Percentiles rank a stretch among this genome's conserved stretches.
phyloP scores from a whole-genome alignment of 495 filamentous ascomycete species.

The Astrocystis sublimbata region DNA sequence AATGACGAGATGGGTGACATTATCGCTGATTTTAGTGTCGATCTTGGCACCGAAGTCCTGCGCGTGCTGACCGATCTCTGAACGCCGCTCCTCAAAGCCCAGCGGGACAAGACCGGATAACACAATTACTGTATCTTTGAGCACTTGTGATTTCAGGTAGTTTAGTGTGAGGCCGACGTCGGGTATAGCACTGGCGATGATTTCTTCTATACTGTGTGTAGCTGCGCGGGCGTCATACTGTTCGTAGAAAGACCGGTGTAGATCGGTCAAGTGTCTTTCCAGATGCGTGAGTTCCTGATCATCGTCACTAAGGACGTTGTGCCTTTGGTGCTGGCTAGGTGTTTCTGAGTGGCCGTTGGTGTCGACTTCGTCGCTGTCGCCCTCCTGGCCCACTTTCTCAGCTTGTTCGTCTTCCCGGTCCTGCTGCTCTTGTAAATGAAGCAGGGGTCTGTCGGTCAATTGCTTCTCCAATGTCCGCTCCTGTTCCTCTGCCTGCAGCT shows the following conservation, averaged over 20 bases:
- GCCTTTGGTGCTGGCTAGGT: constrained; percentile 49
- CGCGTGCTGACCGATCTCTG: constrained; percentile 82
- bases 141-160: constrained; percentile 68
- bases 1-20: constrained; percentile 57
- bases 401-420: constrained; percentile 77
- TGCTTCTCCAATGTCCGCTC: constrained; percentile 84
- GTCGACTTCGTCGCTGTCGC: constrained; percentile 30
- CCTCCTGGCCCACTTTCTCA: constrained; percentile 48
- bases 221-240: constrained; percentile 63
- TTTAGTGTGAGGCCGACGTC: constrained; percentile 85
- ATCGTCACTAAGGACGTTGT: constrained; percentile 82
- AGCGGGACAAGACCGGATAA: constrained; percentile 88
- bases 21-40: constrained; percentile 48
- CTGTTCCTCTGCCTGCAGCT: constrained; percentile 78
- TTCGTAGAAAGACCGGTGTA: constrained; percentile 80
- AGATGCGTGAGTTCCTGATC: constrained; percentile 77
- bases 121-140: constrained; percentile 70
- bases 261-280: constrained; percentile 66
- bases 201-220: constrained; percentile 24
- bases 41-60: constrained; percentile 81
- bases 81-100: constrained; percentile 67
- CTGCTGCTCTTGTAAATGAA: constrained; percentile 83
- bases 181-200: constrained; percentile 63
- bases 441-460: constrained; percentile 79
- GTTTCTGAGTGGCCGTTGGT: constrained; percentile 32